Evolutionary conservation across 345 rosid species (phyloP).

Genomic region (Eucalyptus curtisii): DNA sequence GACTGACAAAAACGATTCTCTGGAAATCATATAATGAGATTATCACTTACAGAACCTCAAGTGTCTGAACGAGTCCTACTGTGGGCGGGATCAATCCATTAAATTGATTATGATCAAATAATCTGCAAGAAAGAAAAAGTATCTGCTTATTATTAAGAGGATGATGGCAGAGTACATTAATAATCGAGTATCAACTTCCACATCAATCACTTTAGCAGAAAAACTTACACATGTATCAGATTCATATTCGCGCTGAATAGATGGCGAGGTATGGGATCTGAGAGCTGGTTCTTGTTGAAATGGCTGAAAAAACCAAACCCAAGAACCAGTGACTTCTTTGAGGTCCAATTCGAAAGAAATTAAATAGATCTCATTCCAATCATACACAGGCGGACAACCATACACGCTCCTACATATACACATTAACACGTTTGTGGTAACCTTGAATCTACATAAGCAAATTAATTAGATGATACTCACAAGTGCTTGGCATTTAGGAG

Average conservation of each 20-base stretch:
- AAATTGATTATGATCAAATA: slow-evolving; percentile 72
- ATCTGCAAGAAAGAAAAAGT: slow-evolving; percentile 11
- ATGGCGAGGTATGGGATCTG: slow-evolving; percentile 54
- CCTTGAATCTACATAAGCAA: not conserved
- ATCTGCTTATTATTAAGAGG: not conserved
- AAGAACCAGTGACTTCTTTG: not conserved
- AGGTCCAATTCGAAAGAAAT: not conserved
- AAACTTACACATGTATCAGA: slow-evolving; percentile 68
- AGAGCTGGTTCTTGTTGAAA: slow-evolving; percentile 89
- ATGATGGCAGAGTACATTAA: not conserved
- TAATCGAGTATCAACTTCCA: not conserved
- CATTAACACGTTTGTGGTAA: not conserved
- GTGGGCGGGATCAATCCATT: slow-evolving; percentile 60
- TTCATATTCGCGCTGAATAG: slow-evolving; percentile 71
- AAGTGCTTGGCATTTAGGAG: slow-evolving; percentile 79
- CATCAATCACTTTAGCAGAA: not conserved
- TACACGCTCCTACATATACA: not conserved
- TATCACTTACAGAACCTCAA: slow-evolving; percentile 94
- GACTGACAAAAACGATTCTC: not conserved
- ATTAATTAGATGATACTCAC: slow-evolving; percentile 25
- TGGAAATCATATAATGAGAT: not conserved
- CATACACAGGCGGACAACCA: not conserved
- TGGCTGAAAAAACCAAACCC: slow-evolving; percentile 45
- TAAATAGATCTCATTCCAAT: not conserved
- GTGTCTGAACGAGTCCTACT: slow-evolving; percentile 61